These are phyloP conservation scores for Fraxinus latifolia DNA, from an alignment of 305 asterid genomes.

Conservation along the genomic window DNA sequence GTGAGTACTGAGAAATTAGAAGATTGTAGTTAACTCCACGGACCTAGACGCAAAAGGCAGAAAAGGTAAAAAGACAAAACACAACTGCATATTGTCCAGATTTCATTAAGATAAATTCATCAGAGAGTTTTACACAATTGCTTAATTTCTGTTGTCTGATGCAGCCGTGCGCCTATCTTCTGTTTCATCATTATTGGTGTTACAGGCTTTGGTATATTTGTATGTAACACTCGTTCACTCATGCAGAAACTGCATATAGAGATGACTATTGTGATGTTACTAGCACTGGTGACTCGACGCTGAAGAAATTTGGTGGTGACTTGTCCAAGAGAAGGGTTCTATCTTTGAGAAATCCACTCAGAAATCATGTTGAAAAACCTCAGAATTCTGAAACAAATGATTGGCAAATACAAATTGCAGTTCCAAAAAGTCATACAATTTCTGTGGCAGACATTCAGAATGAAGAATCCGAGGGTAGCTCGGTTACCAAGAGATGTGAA, in stretches of 20 bases:
- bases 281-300: slow-evolving; percentile 51
- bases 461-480: slow-evolving; percentile 76
- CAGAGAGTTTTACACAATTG: slow-evolving; percentile 4
- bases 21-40: not conserved
- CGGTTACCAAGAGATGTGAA: slow-evolving; percentile 61
- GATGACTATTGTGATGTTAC: slow-evolving; percentile 68
- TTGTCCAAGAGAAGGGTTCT: slow-evolving; percentile 47
- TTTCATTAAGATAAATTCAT: slow-evolving; percentile 1
- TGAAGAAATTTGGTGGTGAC: slow-evolving; percentile 44
- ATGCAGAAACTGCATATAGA: slow-evolving; percentile 62
- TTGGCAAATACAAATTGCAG: slow-evolving; percentile 78
- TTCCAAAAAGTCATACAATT: slow-evolving; percentile 54
- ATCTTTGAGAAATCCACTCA: slow-evolving; percentile 56
- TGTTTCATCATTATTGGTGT: slow-evolving; percentile 14
- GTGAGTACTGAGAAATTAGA: slow-evolving; percentile 5
- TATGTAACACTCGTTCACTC: slow-evolving; percentile 23
- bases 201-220: slow-evolving; percentile 8
- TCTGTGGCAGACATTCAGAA: slow-evolving; percentile 41
- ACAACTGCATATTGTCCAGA: not conserved
- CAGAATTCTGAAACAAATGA: slow-evolving; percentile 55
- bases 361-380: slow-evolving; percentile 52
- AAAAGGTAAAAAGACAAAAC: not conserved
- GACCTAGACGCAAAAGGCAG: slow-evolving; percentile 13
- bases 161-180: slow-evolving; percentile 11
- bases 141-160: slow-evolving; percentile 14